Evolutionary conservation across 139 green algal genomes (phyloP).

Genomic region (Micromonas commoda): DNA sequence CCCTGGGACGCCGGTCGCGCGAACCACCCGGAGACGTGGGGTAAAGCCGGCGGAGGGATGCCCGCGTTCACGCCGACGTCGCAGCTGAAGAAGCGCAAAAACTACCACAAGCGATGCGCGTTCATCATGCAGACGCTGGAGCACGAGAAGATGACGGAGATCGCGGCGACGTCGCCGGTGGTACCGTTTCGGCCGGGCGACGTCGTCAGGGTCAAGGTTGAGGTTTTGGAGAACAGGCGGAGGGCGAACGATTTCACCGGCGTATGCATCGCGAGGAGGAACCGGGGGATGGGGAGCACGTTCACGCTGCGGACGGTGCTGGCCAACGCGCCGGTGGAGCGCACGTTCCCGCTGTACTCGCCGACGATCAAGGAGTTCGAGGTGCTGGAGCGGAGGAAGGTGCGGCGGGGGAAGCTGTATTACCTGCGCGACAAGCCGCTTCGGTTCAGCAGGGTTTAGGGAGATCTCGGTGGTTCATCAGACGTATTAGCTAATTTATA

Average conservation of each 20-base stretch:
- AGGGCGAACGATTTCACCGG: conserved; percentile 6
- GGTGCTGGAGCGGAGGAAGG: conserved; percentile 35
- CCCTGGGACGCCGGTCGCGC: conserved; percentile 11
- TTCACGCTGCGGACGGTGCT: conserved; percentile 12
- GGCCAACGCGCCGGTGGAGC: background rate
- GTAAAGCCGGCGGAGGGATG: background rate
- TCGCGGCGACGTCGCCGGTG: background rate
- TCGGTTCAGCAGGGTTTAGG: conserved; percentile 21
- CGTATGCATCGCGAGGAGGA: conserved; percentile 13
- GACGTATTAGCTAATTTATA: too few relatives aligned
- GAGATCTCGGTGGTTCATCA: too few relatives aligned
- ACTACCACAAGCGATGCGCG: background rate
- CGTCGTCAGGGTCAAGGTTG: conserved; percentile 3
- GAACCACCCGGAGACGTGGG: background rate
- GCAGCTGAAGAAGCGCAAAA: conserved; percentile 20
- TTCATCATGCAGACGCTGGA: conserved; percentile 19
- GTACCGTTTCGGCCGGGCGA: conserved; percentile 18
- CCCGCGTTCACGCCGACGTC: conserved; percentile 4
- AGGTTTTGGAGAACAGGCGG: conserved; percentile 14
- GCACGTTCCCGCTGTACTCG: conserved; percentile 29
- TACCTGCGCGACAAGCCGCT: conserved; percentile 40
- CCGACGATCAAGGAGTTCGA: conserved; percentile 42
- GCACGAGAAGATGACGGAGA: background rate
- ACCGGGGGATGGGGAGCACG: conserved; percentile 9
- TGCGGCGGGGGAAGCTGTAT: conserved; percentile 37